Conservation (phyloP, 345 rosid species). For the Isatis tinctoria region DNA sequence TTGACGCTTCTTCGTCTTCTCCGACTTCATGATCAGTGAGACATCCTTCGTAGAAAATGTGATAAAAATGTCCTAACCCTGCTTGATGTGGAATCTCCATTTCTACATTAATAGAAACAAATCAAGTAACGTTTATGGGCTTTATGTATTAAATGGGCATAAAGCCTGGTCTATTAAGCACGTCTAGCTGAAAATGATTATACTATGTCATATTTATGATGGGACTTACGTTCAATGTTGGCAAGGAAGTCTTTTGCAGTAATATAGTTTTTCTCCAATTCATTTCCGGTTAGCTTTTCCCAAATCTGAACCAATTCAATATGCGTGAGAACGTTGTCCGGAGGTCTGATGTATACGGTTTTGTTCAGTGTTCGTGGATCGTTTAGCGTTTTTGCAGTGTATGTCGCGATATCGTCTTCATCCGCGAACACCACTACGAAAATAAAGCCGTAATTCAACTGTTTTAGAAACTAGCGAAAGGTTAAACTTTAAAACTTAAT, state of each 20-base stretch:
- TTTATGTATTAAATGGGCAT: not conserved
- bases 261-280: conserved; percentile 42
- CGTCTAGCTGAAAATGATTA: not conserved
- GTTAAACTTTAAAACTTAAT: not conserved
- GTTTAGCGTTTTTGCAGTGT: conserved; percentile 56
- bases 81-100: conserved; percentile 51
- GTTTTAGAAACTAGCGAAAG: not conserved
- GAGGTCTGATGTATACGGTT: conserved; percentile 56
- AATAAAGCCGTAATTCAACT: not conserved
- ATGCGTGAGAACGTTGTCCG: conserved; percentile 56
- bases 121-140: not conserved
- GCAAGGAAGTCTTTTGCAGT: conserved; percentile 52
- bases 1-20: conserved; percentile 65
- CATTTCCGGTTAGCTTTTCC: conserved; percentile 58
- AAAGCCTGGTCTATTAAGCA: not conserved
- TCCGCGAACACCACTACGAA: conserved; percentile 50
- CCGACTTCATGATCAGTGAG: conserved; percentile 63
- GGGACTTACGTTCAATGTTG: conserved; percentile 48
- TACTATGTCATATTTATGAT: not conserved
- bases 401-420: conserved; percentile 69
- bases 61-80: conserved; percentile 80
- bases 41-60: conserved; percentile 81
- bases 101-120: conserved; percentile 30
- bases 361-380: conserved; percentile 69
- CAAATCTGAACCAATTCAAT: conserved; percentile 52